A percentile compares a stretch with the other conserved stretches of the same genome.
phyloP scores from a whole-genome alignment of 1,284 basidiomycete species.

The Fomitopsis betulina region DNA sequence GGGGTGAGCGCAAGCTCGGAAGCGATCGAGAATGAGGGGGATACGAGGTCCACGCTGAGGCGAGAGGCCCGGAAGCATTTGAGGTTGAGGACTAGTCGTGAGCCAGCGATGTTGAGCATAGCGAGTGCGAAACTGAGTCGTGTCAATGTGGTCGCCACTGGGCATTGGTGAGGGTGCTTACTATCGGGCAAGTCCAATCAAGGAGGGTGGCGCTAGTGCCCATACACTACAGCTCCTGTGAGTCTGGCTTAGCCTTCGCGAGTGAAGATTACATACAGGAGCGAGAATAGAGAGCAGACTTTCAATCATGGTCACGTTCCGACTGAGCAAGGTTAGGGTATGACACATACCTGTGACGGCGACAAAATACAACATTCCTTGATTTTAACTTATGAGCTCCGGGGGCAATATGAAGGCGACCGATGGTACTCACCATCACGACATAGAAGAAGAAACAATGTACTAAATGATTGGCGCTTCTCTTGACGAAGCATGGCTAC shows the following conservation, averaged over 20 bases:
- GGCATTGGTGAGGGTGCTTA: constrained; percentile 10
- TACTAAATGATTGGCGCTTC: constrained; percentile 20
- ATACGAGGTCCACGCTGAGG: constrained; percentile 12
- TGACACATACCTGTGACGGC: constrained; percentile 22
- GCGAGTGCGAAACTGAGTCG: constrained; percentile 25
- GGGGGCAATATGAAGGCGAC: background rate
- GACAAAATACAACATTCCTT: constrained; percentile 28
- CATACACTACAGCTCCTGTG: constrained; percentile 18
- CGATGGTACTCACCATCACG: constrained; percentile 24
- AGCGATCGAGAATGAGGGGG: constrained; percentile 9
- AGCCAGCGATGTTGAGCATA: constrained; percentile 27
- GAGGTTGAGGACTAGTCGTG: constrained; percentile 26
- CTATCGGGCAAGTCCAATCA: constrained; percentile 29
- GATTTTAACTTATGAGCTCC: background rate
- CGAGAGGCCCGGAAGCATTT: constrained; percentile 23
- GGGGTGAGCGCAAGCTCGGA: constrained; percentile 8
- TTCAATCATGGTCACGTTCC: background rate
- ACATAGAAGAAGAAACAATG: constrained; percentile 25
- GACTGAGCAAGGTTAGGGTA: background rate
- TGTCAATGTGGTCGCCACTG: background rate
- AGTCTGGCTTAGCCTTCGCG: background rate
- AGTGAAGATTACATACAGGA: constrained; percentile 15
- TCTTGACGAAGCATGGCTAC: constrained; percentile 22
- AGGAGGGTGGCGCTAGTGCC: constrained; percentile 27
- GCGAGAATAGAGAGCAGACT: constrained; percentile 28